Base-by-base conservation (phyloP, 1,284 basidiomycete genomes). In the Ganoderma multipileum region DNA sequence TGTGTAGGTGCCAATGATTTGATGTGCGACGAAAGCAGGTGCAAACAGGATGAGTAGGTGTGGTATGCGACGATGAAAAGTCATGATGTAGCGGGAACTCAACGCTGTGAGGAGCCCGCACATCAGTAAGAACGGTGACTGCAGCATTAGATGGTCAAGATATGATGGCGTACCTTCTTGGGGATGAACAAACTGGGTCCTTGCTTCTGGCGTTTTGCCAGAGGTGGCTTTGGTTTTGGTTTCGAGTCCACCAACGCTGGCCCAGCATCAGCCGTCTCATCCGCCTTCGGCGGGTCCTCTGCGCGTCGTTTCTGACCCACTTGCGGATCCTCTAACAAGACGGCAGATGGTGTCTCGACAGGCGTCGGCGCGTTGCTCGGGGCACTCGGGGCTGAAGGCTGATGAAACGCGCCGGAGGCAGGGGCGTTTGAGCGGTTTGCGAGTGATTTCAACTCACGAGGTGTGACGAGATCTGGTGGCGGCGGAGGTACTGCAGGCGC, bases 151-250 rank as follows among this genome's bases (percentile, higher is more conserved):
- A 62, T 20, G 26, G 12, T 41, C 1, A 14, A 8, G 11, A 41
- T 18, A 28, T 16, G 12, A 28, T 30, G 11, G 30, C 72, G 55
- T 30, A 73, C 73, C 71, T 75, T 74, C 65, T 78, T 79, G 0
- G 79, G 79, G 39, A 80, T 80, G 64, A 80, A 80, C 28, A 80
- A 26, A 60, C 62, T 77, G 1, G 78, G 71, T 0, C 68, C 74
- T 58, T 72, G 74, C 59, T 80, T 80, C 14, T 74, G 75, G 26
- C 78, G 77, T 63, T 79, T 80, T 16, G 66, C 72, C 9, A 69
- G 71, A 30, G 73, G 73, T 44, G 74, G 61, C 60, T 68, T 64
- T 30, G 74, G 71, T 62, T 64, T 65, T 47, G 69, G 61, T 69
- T 75, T 68, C 11, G 65, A 50, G 7, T 23, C 55, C 4, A 47